Base-by-base conservation (phyloP, 495 filamentous ascomycete genomes). In the Terfezia boudieri region DNA sequence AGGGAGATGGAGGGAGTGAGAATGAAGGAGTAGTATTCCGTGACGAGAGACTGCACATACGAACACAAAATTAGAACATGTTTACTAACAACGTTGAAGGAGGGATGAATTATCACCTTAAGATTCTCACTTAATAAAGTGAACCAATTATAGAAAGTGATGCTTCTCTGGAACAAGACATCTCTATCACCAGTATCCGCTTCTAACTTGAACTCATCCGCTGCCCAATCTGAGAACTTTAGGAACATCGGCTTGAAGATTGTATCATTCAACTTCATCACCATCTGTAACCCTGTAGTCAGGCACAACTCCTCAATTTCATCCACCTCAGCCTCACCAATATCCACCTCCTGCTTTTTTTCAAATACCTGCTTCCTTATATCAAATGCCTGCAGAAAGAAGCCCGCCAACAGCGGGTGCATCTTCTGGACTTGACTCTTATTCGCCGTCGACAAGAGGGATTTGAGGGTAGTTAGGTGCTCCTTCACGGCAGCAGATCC, bases 211-310 rank as follows among this genome's bases (percentile, higher is more conserved):
- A 63, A n/a, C 20, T 63, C 63, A 36, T 64, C 63, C 22, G 69
- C 73, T 0, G 82, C 76, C 86, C 86, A 94, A 36, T 94, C 86
- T 22, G 88, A 71, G 7, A 94, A 67, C 54, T 78, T 76, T 14
- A 76, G 73, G 66, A 96, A 96, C 52, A 96, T 78, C 0, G 90
- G 90, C n/a, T 88, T 76, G 76, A 96, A 98, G 16, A 83, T 77
- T n/a, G 81, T 77, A 67, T 98, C 92, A 67, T 94, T 96, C 20
- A 96, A 74, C 73, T 95, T 95, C 69, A 92, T 84, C 52, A 90
- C 83, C 79, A 94, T 88, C 65, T 85, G 82, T 41, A 96, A 77
- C 0, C 78, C 79, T 2, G 79, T 72, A 10, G 80, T 72, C 59
- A 84, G 78, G 53, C 84, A 59, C 3, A 69, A 61, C 36, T 69